phyloP scores from a whole-genome alignment of 2,329 filamentous ascomycete genomes.

The Cladosporium sp. region DNA sequence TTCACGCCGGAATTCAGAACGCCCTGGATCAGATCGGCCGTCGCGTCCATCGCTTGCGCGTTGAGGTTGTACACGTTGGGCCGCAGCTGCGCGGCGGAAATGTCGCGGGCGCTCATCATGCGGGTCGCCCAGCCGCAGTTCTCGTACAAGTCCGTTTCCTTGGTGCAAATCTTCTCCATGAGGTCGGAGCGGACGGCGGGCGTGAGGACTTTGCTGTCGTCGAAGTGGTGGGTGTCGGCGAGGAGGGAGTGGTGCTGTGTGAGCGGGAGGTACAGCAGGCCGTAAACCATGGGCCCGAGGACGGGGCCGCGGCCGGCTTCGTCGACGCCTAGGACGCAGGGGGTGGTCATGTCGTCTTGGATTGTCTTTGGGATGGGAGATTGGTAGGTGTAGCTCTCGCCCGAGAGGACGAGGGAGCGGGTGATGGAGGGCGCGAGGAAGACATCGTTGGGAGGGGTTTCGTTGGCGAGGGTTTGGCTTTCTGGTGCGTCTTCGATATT shows the following conservation, averaged over 20 bases:
- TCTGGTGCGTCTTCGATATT: slow-evolving; percentile 32
- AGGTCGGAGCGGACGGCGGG: slow-evolving; percentile 74
- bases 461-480: slow-evolving; percentile 34
- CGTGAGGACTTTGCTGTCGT: slow-evolving; percentile 92
- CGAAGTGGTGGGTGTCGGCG: slow-evolving; percentile 77
- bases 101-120: slow-evolving; percentile 79
- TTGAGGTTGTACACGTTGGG: slow-evolving; percentile 81
- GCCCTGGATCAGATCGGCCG: slow-evolving; percentile 74
- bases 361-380: slow-evolving; percentile 42
- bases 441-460: slow-evolving; percentile 38
- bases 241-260: slow-evolving; percentile 70
- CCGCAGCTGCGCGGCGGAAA: slow-evolving; percentile 74
- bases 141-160: slow-evolving; percentile 56
- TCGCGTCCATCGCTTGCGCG: slow-evolving; percentile 92
- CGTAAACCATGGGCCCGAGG: slow-evolving; percentile 71
- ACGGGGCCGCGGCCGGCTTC: slow-evolving; percentile 93
- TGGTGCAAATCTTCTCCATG: slow-evolving; percentile 69
- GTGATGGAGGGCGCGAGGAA: slow-evolving; percentile 52
- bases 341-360: slow-evolving; percentile 47
- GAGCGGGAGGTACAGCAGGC: slow-evolving; percentile 68
- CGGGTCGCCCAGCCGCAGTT: slow-evolving; percentile 82
- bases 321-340: slow-evolving; percentile 84
- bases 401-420: slow-evolving; percentile 40
- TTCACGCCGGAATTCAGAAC: slow-evolving; percentile 78
- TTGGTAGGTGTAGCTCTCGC: slow-evolving; percentile 51